Conservation (phyloP, 768 basidiomycete genomes). For the Mycena kentingensis region DNA sequence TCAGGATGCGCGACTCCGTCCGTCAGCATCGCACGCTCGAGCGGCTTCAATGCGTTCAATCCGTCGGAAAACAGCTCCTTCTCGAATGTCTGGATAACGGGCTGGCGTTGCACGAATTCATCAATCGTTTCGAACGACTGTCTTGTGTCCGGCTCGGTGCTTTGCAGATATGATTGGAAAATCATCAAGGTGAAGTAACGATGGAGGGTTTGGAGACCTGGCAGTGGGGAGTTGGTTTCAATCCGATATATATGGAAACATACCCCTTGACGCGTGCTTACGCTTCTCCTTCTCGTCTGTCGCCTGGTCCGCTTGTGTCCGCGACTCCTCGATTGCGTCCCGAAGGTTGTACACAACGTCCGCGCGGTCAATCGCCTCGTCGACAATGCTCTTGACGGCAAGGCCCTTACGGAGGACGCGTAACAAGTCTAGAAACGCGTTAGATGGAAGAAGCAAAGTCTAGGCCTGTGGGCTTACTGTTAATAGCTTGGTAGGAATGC, state of each 20-base stretch:
- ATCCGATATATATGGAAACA: background rate
- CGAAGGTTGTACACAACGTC: slow-evolving; percentile 81
- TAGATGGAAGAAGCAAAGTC: too few relatives aligned
- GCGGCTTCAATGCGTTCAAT: slow-evolving; percentile 75
- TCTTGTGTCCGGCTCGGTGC: slow-evolving; percentile 78
- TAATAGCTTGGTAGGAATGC: slow-evolving; percentile 84
- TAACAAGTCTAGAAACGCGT: slow-evolving; percentile 80
- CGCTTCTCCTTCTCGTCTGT: slow-evolving; percentile 71
- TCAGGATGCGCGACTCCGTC: slow-evolving; percentile 83
- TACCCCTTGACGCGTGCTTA: slow-evolving; percentile 71
- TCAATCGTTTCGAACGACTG: slow-evolving; percentile 76
- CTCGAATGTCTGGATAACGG: slow-evolving; percentile 95
- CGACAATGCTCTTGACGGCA: slow-evolving; percentile 82
- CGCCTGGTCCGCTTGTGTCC: slow-evolving; percentile 75
- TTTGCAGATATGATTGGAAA: slow-evolving; percentile 88
- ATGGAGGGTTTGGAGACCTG: slow-evolving; percentile 78
- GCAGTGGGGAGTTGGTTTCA: too few relatives aligned
- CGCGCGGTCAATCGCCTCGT: slow-evolving; percentile 87
- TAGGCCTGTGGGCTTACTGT: slow-evolving; percentile 65
- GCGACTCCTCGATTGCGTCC: slow-evolving; percentile 84
- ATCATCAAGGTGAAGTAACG: slow-evolving; percentile 85
- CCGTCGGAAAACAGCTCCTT: slow-evolving; percentile 85
- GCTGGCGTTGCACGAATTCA: slow-evolving; percentile 78
- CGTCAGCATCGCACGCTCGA: slow-evolving; percentile 68
- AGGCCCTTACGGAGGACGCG: slow-evolving; percentile 87